phyloP scores from a whole-genome alignment of 2,329 filamentous ascomycete species.

The Gaeumannomyces tritici region DNA sequence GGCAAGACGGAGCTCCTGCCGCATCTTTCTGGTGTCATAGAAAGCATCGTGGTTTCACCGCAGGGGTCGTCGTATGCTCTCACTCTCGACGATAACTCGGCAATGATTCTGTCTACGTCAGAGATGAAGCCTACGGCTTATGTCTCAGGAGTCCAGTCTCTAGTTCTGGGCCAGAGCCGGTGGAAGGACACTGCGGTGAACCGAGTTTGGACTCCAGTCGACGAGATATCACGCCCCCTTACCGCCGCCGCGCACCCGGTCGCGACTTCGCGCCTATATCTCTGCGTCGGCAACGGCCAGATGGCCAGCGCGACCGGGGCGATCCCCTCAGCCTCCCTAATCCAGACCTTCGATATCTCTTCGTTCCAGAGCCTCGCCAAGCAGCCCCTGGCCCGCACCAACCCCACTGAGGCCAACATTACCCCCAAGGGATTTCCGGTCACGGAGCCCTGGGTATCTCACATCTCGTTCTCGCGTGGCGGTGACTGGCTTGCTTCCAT shows the following conservation, averaged over 20 bases:
- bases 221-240: slow-evolving; percentile 37
- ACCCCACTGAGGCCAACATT: slow-evolving; percentile 71
- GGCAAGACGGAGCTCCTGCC: slow-evolving; percentile 74
- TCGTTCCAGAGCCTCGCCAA: slow-evolving; percentile 69
- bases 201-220: slow-evolving; percentile 36
- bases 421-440: slow-evolving; percentile 63
- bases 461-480: slow-evolving; percentile 67
- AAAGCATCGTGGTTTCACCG: slow-evolving; percentile 74
- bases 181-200: slow-evolving; percentile 43
- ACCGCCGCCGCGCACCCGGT: slow-evolving; percentile 55
- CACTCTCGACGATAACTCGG: slow-evolving; percentile 83
- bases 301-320: slow-evolving; percentile 42
- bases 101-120: slow-evolving; percentile 81
- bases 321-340: slow-evolving; percentile 41
- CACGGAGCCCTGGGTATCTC: slow-evolving; percentile 66
- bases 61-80: slow-evolving; percentile 73
- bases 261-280: slow-evolving; percentile 52
- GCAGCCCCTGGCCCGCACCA: slow-evolving; percentile 82
- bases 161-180: slow-evolving; percentile 37
- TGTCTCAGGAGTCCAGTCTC: slow-evolving; percentile 70
- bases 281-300: slow-evolving; percentile 57
- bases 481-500: slow-evolving; percentile 86
- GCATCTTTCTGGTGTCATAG: slow-evolving; percentile 79
- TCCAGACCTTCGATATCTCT: slow-evolving; percentile 84
- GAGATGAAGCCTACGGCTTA: slow-evolving; percentile 80